Base-by-base conservation (phyloP, 2,329 filamentous ascomycete species). In the Sarocladium kiliense region DNA sequence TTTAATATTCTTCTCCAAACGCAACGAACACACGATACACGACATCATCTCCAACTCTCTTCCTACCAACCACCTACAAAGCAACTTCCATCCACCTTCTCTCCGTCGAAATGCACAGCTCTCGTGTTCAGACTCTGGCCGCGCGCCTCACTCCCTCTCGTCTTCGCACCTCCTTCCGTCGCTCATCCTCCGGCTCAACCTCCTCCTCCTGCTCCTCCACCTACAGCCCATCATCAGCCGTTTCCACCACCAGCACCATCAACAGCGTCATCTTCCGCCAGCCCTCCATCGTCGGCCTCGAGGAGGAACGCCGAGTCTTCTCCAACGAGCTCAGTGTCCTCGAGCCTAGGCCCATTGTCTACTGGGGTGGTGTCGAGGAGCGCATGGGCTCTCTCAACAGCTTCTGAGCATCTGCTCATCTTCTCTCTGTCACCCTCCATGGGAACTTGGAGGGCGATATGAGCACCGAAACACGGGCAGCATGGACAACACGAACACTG, bases 331-430 rank as follows among this genome's bases (percentile, higher is more conserved):
- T 85, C 9, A 74, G 72, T 61, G 71, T 86, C 18, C 74, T 86
- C 25, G 83, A 86, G 68, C 83, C 83, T 2, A 71, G 83, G 42
- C 83, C 83, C 11, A 74, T 84, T 34, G 80, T 84, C 54, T 85
- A 84, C 69, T 86, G 82, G 77, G 80, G 79, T 60, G 80, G 83
- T 37, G 67, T 86, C 49, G 82, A 85, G 68, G 82, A 85, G 71
- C 75, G 81, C 54, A 82, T 85, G 65, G 71, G 72, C 42, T 70
- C 68, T 14, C 45, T 42, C 27, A 53, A 53, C 49, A 37, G 18
- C n/a, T 25, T 53, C 19, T 53, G 30, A 53, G 27, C 25, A 27
- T 30, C 14, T 12, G 25, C 11, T 49, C n/a, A 6, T 21, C 6
- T 21, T 6, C 39, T 21, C 19, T 18, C 36, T 16, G 7, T 23